Evolutionary conservation across 331 rosid genomes (phyloP), one percentile per base, ranked within the genome.

Genomic region (Spiraea crenata): DNA sequence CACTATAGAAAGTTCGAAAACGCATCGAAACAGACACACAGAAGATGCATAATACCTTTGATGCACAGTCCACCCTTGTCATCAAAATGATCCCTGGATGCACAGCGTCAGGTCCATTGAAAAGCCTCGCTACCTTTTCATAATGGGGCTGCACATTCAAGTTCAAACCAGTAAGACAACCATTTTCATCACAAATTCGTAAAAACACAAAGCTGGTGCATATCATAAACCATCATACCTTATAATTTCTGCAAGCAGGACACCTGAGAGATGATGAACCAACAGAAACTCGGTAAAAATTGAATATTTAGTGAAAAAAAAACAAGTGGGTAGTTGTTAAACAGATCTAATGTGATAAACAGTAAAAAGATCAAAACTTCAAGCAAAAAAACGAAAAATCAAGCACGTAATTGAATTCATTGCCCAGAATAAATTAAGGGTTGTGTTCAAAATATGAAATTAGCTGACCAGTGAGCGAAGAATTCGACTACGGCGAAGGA

Each of bases 161-260:
- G 39, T 60, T 54, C 40, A 20, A 67, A 72, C 68, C 68, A 71
- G 45, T 38, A 60, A 63, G 45, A 46, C 55, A 49, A 74, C 59
- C 19, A 11, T 3, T n/a, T n/a, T 2, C 35, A 39, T 17, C 16
- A 49, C 3, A 59, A 41, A 46, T 9, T 44, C 31, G 9, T 10
- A 52, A 65, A n/a, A 73, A 64, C 46, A 51, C 17, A 38, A 46
- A 46, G 10, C 12, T 16, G 54, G 20, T 14, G 70, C 77, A 68
- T 12, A 65, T 73, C 42, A 66, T 61, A 63, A 42, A 25, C 31
- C 1, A 25, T 25, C 67, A 73, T 77, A 87, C 99, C 99, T 93
- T 93, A 74, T 93, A 91, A 76, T 93, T 89, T 73, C 97, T 84
- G 88, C 99, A 93, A 49, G 99, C 97, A 69, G 99, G 99, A 63